A percentile compares a stretch with the other conserved stretches of the same genome.
Evolutionary conservation across 1,284 basidiomycete genomes (phyloP).

Genomic region (Gomphus sp.): DNA sequence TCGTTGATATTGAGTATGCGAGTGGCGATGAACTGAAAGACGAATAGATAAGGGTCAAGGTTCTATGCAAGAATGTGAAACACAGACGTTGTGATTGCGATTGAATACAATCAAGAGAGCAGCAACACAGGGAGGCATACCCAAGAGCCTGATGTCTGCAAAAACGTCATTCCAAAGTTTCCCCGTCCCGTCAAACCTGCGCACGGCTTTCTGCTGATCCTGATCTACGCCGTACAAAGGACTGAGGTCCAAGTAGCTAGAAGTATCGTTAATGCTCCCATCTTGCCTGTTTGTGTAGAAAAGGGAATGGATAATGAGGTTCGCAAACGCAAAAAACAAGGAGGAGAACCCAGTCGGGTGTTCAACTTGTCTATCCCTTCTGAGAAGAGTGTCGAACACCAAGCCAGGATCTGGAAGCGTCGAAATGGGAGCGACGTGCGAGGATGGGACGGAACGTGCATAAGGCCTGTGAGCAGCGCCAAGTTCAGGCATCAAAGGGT

Average conservation of each 20-base stretch:
- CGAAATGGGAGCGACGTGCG: conserved; percentile 49
- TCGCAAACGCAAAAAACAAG: conserved; percentile 39
- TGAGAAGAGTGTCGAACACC: conserved; percentile 66
- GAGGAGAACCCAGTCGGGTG: conserved; percentile 42
- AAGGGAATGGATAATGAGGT: conserved; percentile 36
- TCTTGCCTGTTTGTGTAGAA: conserved; percentile 32
- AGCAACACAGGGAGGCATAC: conserved; percentile 41
- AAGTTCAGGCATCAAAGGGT: conserved; percentile 56
- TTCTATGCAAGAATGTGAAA: background rate
- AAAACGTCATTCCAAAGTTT: conserved; percentile 61
- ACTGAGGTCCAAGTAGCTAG: conserved; percentile 50
- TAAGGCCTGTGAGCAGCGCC: conserved; percentile 71
- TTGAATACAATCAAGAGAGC: conserved; percentile 42
- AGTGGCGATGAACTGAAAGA: conserved; percentile 36
- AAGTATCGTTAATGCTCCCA: conserved; percentile 41
- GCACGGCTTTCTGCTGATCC: conserved; percentile 39
- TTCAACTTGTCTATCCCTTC: conserved; percentile 36
- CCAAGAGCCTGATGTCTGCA: conserved; percentile 39
- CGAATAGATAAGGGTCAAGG: background rate
- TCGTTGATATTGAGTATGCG: conserved; percentile 47
- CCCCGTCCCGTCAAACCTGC: conserved; percentile 56
- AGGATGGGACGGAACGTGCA: conserved; percentile 67
- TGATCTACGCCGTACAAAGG: conserved; percentile 48
- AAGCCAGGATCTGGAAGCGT: conserved; percentile 71
- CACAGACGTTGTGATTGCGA: conserved; percentile 39